A percentile compares a stretch with the other conserved stretches of the same genome.
Conservation (phyloP, 257 asterid species). For the Solanum microdontum region DNA sequence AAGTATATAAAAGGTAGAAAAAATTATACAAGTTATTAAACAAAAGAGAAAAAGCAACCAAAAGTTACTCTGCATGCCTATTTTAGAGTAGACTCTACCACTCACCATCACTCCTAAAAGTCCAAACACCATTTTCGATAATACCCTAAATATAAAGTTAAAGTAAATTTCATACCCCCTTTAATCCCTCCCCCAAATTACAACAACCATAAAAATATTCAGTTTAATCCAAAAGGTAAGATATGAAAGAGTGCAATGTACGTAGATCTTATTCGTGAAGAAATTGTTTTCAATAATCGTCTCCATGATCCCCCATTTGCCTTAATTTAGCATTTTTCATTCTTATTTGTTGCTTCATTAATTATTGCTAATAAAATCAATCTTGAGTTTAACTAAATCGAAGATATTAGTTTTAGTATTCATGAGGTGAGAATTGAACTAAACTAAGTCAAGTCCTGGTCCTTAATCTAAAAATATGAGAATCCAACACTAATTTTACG, state of each 20-base stretch:
- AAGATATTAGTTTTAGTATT: not conserved
- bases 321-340: not conserved
- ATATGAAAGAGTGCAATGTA: rapidly evolving
- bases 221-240: not conserved
- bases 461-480: not conserved
- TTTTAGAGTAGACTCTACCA: not conserved
- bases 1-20: slow-evolving; percentile 18
- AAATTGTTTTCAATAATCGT: not conserved
- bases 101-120: not conserved
- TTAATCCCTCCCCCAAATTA: not conserved
- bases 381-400: not conserved
- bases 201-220: not conserved
- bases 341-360: not conserved
- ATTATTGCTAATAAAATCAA: not conserved
- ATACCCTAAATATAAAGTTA: not conserved
- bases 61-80: slow-evolving; percentile 22
- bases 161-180: not conserved
- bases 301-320: not conserved
- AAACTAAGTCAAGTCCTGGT: not conserved
- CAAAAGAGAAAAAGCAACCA: slow-evolving; percentile 18
- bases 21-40: not conserved
- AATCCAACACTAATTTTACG: not conserved
- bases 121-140: slow-evolving; percentile 1
- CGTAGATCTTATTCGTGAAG: not conserved
- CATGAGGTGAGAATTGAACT: not conserved